Evolutionary conservation across 164 flowering plant species (phyloP).

Genomic region (Umbilicus rupestris): DNA sequence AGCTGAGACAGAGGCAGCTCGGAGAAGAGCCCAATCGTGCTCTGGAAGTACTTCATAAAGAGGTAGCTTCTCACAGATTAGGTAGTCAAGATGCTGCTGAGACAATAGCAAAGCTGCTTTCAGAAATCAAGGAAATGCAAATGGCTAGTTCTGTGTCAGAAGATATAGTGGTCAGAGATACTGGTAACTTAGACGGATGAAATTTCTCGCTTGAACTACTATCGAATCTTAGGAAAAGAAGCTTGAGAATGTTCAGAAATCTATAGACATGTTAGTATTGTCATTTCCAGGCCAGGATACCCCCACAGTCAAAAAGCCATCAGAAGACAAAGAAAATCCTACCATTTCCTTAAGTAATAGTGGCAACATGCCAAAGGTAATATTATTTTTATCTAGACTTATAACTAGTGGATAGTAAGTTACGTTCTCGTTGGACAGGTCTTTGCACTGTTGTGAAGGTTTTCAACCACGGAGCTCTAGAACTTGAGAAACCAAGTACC

Average conservation of each 20-base stretch:
- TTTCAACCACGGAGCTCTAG: no score
- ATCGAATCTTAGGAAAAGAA: slow-evolving; percentile 60
- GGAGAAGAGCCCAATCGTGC: slow-evolving; percentile 83
- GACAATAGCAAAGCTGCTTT: slow-evolving; percentile 52
- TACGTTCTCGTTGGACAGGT: no score
- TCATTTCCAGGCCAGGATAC: slow-evolving; percentile 30
- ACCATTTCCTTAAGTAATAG: slow-evolving; percentile 49
- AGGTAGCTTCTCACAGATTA: slow-evolving; percentile 46
- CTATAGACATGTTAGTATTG: slow-evolving; percentile 54
- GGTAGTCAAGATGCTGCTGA: slow-evolving; percentile 58
- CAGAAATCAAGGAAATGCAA: slow-evolving; percentile 61
- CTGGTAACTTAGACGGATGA: slow-evolving; percentile 62
- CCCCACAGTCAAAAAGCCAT: slow-evolving; percentile 28
- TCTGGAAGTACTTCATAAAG: slow-evolving; percentile 70
- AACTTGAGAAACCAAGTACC: no score
- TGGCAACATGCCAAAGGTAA: no score
- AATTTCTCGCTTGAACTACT: slow-evolving; percentile 38
- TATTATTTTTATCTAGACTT: no score
- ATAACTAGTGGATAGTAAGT: no score
- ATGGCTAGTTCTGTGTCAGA: slow-evolving; percentile 25
- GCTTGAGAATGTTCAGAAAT: slow-evolving; percentile 67
- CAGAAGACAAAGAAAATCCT: slow-evolving; percentile 38
- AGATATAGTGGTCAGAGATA: slow-evolving; percentile 27
- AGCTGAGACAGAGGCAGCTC: slow-evolving; percentile 58
- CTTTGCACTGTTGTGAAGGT: no score